Evolutionary conservation across 495 filamentous ascomycete genomes (phyloP), one percentile per base, ranked within the genome.

Genomic region (Penicillium robsamsonii): DNA sequence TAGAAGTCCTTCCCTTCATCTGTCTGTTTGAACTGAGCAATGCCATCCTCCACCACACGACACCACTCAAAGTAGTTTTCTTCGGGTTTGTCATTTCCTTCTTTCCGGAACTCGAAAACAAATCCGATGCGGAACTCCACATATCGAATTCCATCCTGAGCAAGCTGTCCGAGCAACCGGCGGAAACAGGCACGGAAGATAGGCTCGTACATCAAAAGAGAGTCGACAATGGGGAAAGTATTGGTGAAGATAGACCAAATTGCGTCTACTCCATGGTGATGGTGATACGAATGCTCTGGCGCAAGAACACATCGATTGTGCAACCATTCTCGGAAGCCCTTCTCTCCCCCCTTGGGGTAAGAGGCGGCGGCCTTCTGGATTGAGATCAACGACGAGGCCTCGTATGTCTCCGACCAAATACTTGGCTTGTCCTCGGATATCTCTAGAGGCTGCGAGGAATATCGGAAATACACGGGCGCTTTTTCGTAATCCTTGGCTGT

Each of bases 181-280:
- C 76, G 79, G 57, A 96, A 70, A 61, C 89, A 93, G 25, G 75
- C 75, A 24, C 91, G 85, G 73, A 91, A 92, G 51, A 98, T 91
- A 0, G 94, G 92, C 69, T 97, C 94, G 70, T 97, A 96, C 72
- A 83, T 88, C 17, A 96, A 71, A 25, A 97, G 80, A 6, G 84
- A 86, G 25, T 81, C 79, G 29, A 96, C 75, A 2, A 91, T 77
- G 0, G 74, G 71, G 69, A 96, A 94, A 45, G 83, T 84, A 30
- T 78, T 79, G 11, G 69, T 75, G 68, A 96, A 96, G 67, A 91
- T 90, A 15, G 75, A 66, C 90, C 91, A 96, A 50, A 95, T 85
- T 17, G 83, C 85, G 62, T 89, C 84, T 29, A 87, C 78, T n/a
- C 90, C 90, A 57, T 89, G 84, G 56, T 92, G 83, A 61, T 92